A percentile compares a stretch with the other conserved stretches of the same genome.
These are phyloP conservation scores for Penicillium vulpinum DNA, from an alignment of 2,329 filamentous ascomycete species.

Conservation along the genomic window DNA sequence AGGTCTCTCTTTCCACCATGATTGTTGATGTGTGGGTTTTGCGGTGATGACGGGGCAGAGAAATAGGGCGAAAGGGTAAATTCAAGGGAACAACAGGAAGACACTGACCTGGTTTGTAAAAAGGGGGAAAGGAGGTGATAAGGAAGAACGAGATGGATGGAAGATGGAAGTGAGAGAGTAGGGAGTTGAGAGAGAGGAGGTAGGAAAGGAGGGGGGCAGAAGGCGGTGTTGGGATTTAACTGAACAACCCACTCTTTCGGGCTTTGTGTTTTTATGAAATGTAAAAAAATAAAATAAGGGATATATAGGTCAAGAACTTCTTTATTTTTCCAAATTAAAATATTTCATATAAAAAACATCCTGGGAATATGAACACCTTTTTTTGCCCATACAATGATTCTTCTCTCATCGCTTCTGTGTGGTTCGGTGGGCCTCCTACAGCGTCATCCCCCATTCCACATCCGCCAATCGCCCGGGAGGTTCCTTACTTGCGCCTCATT, in stretches of 20 bases:
- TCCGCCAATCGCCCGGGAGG: constrained; percentile 35
- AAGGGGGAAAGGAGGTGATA: constrained; percentile 13
- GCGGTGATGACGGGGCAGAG: constrained; percentile 11
- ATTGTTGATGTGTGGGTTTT: constrained; percentile 17
- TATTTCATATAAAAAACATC: neutral
- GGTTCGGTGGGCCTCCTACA: constrained; percentile 41
- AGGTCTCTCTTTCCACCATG: neutral
- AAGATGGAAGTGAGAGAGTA: constrained; percentile 16
- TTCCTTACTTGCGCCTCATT: constrained; percentile 22
- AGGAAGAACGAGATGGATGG: constrained; percentile 17
- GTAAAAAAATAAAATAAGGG: neutral
- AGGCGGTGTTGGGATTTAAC: constrained; percentile 31
- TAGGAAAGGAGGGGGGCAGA: constrained; percentile 24
- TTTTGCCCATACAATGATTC: neutral
- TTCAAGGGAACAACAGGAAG: constrained; percentile 5
- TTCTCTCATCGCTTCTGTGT: constrained; percentile 32
- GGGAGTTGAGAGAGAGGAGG: constrained; percentile 19
- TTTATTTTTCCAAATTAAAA: neutral
- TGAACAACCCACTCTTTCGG: constrained; percentile 13
- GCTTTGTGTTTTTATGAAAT: neutral
- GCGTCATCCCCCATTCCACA: constrained; percentile 40
- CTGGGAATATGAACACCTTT: no score
- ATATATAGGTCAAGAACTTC: neutral
- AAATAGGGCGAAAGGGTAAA: constrained; percentile 7
- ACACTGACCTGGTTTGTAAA: constrained; percentile 29